phyloP scores from a whole-genome alignment of 495 filamentous ascomycete species.

The Xeromyces bisporus region DNA sequence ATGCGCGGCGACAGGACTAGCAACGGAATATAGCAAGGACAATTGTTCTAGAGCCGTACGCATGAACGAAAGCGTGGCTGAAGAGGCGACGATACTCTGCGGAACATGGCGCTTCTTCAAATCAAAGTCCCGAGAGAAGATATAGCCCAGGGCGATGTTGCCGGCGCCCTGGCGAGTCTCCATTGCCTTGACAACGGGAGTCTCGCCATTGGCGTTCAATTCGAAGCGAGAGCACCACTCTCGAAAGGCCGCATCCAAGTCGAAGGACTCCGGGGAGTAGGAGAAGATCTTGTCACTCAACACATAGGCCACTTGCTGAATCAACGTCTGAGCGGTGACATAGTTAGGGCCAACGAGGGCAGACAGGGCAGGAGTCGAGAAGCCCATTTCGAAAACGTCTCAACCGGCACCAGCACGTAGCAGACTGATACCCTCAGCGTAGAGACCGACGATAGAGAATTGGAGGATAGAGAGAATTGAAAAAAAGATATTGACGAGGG shows the following conservation, averaged over 20 bases:
- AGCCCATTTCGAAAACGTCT: conserved; percentile 18
- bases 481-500: too few species aligned
- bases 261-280: conserved; percentile 85
- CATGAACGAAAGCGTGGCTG: conserved; percentile 62
- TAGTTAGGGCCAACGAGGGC: conserved; percentile 80
- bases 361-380: conserved; percentile 22
- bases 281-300: conserved; percentile 93
- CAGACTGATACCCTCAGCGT: not conserved
- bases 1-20: conserved; percentile 84
- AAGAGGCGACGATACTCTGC: conserved; percentile 74
- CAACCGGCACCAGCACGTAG: not conserved
- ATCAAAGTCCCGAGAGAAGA: conserved; percentile 92
- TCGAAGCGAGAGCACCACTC: conserved; percentile 50
- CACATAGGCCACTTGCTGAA: conserved; percentile 88
- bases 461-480: conserved; percentile 9
- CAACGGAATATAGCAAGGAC: conserved; percentile 69
- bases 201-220: conserved; percentile 64
- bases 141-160: conserved; percentile 83
- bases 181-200: conserved; percentile 59
- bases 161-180: conserved; percentile 83
- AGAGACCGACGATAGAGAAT: conserved; percentile 3
- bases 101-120: conserved; percentile 78
- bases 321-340: conserved; percentile 72
- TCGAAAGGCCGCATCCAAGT: conserved; percentile 66
- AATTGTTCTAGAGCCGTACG: conserved; percentile 79